Percentiles rank a stretch among this genome's conserved stretches.
Evolutionary conservation across 2,329 filamentous ascomycete species (phyloP).

Genomic region (Truncatella angustata): DNA sequence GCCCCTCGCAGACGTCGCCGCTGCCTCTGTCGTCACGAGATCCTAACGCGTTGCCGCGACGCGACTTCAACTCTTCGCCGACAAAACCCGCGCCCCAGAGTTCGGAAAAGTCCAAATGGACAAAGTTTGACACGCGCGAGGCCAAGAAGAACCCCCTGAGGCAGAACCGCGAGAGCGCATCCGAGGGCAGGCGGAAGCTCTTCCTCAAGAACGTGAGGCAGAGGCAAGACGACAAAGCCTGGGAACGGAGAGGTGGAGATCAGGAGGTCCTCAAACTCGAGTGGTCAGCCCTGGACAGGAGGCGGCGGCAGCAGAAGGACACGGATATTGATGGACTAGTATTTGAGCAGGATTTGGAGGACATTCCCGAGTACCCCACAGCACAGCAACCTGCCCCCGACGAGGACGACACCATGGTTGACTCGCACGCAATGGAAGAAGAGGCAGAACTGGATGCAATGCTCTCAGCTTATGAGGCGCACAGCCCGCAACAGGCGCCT

Average conservation of each 20-base stretch:
- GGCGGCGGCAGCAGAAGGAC: conserved; percentile 36
- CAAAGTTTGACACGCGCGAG: conserved; percentile 52
- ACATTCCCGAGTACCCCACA: conserved; percentile 38
- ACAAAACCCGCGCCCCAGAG: conserved; percentile 14
- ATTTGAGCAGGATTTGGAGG: conserved; percentile 51
- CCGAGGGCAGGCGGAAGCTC: conserved; percentile 62
- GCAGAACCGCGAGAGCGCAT: conserved; percentile 58
- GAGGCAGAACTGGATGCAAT: conserved; percentile 58
- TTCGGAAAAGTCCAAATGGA: conserved; percentile 18
- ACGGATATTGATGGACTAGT: conserved; percentile 37
- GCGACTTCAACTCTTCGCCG: conserved; percentile 38
- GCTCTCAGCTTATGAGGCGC: conserved; percentile 43
- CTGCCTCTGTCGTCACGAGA: conserved; percentile 43
- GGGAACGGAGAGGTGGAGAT: conserved; percentile 61
- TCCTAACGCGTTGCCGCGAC: conserved; percentile 33
- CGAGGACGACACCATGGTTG: conserved; percentile 51
- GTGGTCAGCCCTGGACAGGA: conserved; percentile 37
- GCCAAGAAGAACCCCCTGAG: conserved; percentile 63
- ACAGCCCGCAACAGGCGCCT: conserved; percentile 18
- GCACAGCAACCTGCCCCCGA: conserved; percentile 19
- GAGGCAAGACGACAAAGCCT: conserved; percentile 57
- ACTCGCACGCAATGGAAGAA: conserved; percentile 49
- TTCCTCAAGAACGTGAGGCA: conserved; percentile 69
- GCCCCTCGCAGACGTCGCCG: conserved; percentile 46
- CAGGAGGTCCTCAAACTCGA: conserved; percentile 50